These are phyloP conservation scores for Jatropha multifida DNA, from an alignment of 441 rosid genomes.

Conservation along the genomic window DNA sequence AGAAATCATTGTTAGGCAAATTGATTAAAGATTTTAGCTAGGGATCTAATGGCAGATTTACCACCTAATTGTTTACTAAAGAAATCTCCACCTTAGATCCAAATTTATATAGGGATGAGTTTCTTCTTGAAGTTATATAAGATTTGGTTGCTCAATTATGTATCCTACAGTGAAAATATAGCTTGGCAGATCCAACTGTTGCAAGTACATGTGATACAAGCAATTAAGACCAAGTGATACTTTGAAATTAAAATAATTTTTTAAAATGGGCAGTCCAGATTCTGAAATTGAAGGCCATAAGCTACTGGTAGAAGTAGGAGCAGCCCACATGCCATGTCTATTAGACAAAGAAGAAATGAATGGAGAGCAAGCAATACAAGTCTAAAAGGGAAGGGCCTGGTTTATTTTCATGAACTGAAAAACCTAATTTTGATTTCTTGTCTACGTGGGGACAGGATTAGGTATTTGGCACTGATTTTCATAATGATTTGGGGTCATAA, in stretches of 20 bases:
- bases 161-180: background rate
- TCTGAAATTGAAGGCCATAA: background rate
- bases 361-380: background rate
- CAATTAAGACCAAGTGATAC: background rate
- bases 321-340: slow-evolving; percentile 14
- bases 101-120: too few relatives aligned
- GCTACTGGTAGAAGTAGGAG: background rate
- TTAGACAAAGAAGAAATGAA: background rate
- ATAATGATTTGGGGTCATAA: background rate
- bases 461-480: slow-evolving; percentile 12
- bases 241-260: background rate
- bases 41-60: background rate
- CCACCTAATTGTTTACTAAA: background rate
- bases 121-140: too few relatives aligned
- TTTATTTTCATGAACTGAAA: background rate
- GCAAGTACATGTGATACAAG: too few relatives aligned
- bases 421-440: background rate
- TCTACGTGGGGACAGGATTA: slow-evolving; percentile 10
- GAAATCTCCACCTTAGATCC: background rate
- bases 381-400: background rate
- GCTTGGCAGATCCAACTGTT: background rate
- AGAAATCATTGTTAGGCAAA: background rate
- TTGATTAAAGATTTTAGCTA: background rate
- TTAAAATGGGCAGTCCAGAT: background rate
- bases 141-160: too few relatives aligned